A percentile compares a stretch with the other conserved stretches of the same genome.
These are phyloP conservation scores for Oryza glumipatula DNA, from an alignment of 176 grass and related monocot genomes.

Conservation along the genomic window DNA sequence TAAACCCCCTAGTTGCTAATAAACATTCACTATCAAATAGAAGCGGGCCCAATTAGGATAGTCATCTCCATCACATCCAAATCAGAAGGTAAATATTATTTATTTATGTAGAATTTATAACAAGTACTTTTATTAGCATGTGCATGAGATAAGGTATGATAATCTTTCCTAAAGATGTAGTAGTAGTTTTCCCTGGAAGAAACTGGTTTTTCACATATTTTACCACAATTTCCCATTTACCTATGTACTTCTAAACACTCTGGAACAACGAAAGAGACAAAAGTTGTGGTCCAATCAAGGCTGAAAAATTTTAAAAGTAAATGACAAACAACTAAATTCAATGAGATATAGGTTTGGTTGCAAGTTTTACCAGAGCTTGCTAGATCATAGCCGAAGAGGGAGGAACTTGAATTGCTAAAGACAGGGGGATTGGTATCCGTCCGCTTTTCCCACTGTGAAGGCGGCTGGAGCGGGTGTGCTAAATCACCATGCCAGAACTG, in stretches of 20 bases:
- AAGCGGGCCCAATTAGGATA: neutral
- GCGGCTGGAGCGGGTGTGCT: constrained; percentile 39
- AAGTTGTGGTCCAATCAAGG: constrained; percentile 22
- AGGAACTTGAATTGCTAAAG: constrained; percentile 57
- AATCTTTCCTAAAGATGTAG: neutral
- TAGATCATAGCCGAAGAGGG: constrained; percentile 67
- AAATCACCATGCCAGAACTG: constrained; percentile 76
- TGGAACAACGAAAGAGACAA: constrained; percentile 38
- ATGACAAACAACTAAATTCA: constrained; percentile 43
- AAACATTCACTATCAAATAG: neutral
- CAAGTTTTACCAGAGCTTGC: constrained; percentile 63
- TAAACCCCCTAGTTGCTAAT: neutral
- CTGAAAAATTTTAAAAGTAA: constrained; percentile 36
- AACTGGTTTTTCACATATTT: constrained; percentile 17
- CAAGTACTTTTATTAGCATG: constrained; percentile 26
- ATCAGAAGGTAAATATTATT: constrained; percentile 19
- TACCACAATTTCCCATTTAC: constrained; percentile 31
- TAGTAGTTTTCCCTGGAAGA: constrained; percentile 17
- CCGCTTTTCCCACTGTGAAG: constrained; percentile 52
- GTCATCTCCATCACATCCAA: neutral
- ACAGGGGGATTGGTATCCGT: constrained; percentile 43
- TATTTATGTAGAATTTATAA: neutral
- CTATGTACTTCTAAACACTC: constrained; percentile 29
- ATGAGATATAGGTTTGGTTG: constrained; percentile 17
- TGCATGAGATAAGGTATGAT: neutral